phyloP scores from a whole-genome alignment of 306 rosid genomes.

The Cicer arietinum region DNA sequence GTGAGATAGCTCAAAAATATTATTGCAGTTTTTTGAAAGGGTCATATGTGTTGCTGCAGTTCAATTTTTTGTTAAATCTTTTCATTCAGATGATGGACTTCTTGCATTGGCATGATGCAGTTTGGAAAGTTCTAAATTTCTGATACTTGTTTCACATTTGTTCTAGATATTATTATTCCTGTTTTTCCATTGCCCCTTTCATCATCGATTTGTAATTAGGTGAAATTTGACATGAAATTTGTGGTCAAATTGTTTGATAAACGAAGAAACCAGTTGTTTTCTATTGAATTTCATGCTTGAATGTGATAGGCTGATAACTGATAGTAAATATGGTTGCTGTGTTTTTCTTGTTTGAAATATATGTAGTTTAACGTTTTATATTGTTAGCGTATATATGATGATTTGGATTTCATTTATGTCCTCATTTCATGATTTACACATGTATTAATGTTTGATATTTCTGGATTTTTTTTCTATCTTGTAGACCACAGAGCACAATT shows the following conservation, averaged over 20 bases:
- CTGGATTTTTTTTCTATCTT: constrained; percentile 14
- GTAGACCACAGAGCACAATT: constrained; percentile 63
- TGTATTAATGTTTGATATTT: neutral
- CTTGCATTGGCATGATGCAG: neutral
- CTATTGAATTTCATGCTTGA: constrained; percentile 5
- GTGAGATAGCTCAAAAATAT: constrained; percentile 44
- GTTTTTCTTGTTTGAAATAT: neutral
- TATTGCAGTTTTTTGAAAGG: constrained; percentile 1
- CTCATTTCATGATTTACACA: neutral
- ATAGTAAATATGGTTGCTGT: constrained; percentile 15
- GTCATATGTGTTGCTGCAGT: neutral
- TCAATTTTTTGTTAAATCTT: neutral
- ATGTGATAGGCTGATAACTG: neutral
- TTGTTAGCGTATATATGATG: constrained; percentile 28
- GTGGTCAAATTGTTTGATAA: constrained; percentile 15
- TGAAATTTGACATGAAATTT: constrained; percentile 19
- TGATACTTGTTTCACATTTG: neutral
- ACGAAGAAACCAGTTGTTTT: constrained; percentile 10
- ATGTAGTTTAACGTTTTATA: constrained; percentile 12
- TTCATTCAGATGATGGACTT: neutral
- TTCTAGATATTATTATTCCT: constrained; percentile 24
- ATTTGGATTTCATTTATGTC: constrained; percentile 11
- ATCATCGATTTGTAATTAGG: neutral
- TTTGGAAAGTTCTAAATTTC: neutral
- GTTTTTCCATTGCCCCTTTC: neutral